Evolutionary conservation across 148 eudicot genomes (phyloP), one percentile per base, ranked within the genome.

Genomic region (Dysphania ambrosioides): DNA sequence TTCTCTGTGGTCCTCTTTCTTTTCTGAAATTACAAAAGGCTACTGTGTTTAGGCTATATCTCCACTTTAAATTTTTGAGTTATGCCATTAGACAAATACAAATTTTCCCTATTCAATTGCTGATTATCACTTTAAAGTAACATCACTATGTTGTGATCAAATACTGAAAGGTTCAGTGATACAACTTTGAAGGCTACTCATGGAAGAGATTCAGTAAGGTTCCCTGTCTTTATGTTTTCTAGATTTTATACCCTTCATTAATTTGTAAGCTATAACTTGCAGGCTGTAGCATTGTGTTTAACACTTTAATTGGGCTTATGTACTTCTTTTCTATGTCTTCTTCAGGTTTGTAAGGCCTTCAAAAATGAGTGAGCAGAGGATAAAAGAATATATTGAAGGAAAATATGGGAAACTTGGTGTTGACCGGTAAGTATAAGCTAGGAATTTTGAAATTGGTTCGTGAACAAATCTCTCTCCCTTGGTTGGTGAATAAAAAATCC

Each of bases 291-390:
- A 59, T n/a, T 47, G 79, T 27, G 0, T 42, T 11, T 42, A 12
- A n/a, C n/a, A n/a, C n/a, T 49, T 58, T 29, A 35, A 36, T 36
- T 75, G 63, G 63, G 60, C 71, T 74, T 32, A 65, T 59, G 69
- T n/a, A 77, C 31, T 72, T 53, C 23, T 47, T 35, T 32, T 58
- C 24, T 36, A 26, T 61, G 49, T 55, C 29, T 70, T n/a, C 56
- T 83, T 47, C 96, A 94, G 98, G 88, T 95, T 95, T 87, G 98
- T 95, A 49, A 87, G 97, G 83, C 98, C 98, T 72, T 68, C 97
- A 23, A 86, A 84, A 34, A 92, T 95, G 98, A 81, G 83, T 44
- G 88, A 90, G 78, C 75, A 86, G 62, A 90, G 97, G 76, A 86
- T 87, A 74, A 72, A 84, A 7, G 87, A 92, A 76, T 95, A 95